A percentile compares a stretch with the other conserved stretches of the same genome.
phyloP scores from a whole-genome alignment of 1,284 basidiomycete species.

The Cronartium ribicola region DNA sequence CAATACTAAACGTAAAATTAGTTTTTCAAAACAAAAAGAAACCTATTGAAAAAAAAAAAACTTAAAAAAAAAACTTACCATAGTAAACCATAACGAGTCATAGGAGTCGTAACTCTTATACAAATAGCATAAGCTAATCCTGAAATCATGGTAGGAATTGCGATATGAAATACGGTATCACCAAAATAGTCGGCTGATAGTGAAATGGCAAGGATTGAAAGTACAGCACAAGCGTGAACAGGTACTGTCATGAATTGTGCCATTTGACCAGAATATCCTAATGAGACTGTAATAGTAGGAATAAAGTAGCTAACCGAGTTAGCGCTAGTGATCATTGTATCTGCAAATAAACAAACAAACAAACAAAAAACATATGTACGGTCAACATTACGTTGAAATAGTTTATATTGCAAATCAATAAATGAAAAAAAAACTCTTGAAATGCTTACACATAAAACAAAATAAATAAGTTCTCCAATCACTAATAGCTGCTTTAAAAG shows the following conservation, averaged over 20 bases:
- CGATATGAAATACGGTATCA: constrained; percentile 14
- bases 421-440: not conserved
- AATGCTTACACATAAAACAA: constrained; percentile 50
- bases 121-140: constrained; percentile 21
- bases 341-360: not conserved
- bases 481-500: constrained; percentile 49
- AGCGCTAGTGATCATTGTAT: constrained; percentile 47
- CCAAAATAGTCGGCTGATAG: constrained; percentile 43
- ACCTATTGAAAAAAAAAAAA: not conserved
- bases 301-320: constrained; percentile 57
- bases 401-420: not conserved
- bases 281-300: constrained; percentile 52
- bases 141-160: constrained; percentile 10
- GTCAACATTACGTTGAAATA: not conserved
- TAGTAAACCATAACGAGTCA: constrained; percentile 17
- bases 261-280: constrained; percentile 53
- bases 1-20: constrained; percentile 46
- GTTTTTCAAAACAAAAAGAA: not conserved
- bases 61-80: constrained; percentile 5
- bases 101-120: constrained; percentile 7
- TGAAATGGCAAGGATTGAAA: constrained; percentile 52
- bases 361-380: not conserved
- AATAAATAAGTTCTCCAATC: constrained; percentile 51
- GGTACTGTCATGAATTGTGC: constrained; percentile 57
- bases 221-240: constrained; percentile 53